Conservation (phyloP, 2,329 filamentous ascomycete genomes). For the Didymella glomerata region DNA sequence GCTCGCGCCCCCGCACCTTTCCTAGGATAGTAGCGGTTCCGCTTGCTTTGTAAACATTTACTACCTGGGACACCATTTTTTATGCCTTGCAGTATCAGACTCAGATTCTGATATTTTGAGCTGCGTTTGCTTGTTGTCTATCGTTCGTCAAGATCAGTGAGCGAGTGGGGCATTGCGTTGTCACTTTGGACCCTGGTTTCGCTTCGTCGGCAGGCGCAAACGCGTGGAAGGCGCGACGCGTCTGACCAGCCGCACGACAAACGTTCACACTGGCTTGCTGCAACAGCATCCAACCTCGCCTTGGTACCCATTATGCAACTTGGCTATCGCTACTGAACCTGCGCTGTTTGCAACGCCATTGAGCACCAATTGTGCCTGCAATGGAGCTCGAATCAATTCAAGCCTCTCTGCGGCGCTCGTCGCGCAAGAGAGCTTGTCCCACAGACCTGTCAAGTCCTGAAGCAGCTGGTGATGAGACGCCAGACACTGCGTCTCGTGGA, state of each 20-base stretch:
- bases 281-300: not conserved
- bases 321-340: not conserved
- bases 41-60: not conserved
- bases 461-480: not conserved
- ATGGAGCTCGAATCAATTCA: conserved; percentile 2
- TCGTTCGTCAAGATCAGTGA: not conserved
- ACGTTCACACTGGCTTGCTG: not conserved
- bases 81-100: not conserved
- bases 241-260: not conserved
- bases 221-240: conserved; percentile 10
- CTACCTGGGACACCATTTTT: not conserved
- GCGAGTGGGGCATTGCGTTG: not conserved
- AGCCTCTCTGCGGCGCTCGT: conserved; percentile 1
- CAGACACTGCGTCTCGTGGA: not conserved
- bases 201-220: not conserved
- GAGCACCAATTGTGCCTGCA: not conserved
- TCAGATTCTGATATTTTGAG: not conserved
- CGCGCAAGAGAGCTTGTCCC: conserved; percentile 3
- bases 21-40: conserved; percentile 4
- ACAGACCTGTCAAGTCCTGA: not conserved
- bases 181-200: not conserved
- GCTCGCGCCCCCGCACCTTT: conserved; percentile 2
- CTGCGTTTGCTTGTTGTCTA: not conserved
- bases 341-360: not conserved
- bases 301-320: not conserved